Conservation (phyloP, 768 basidiomycete species). For the Tephrocybe sp. region DNA sequence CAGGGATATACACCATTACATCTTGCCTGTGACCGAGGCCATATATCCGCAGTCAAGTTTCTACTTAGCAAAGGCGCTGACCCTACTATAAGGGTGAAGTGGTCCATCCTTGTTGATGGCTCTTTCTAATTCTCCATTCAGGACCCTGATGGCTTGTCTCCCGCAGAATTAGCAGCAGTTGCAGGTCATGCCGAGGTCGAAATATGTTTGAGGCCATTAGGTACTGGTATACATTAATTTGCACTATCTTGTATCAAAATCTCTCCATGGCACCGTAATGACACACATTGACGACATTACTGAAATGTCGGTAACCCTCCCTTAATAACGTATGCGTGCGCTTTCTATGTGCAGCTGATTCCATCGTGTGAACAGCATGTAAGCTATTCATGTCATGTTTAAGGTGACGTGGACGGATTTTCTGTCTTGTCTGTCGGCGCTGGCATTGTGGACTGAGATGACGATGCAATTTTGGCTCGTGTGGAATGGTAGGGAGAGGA, state of each 20-base stretch:
- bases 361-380: too few relatives aligned
- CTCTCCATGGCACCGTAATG: too few relatives aligned
- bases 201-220: conserved; percentile 18
- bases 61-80: conserved; percentile 69
- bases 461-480: not conserved
- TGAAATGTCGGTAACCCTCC: too few relatives aligned
- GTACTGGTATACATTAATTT: not conserved
- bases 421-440: not conserved
- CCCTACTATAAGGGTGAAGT: conserved; percentile 47
- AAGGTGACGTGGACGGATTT: too few relatives aligned
- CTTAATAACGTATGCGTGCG: too few relatives aligned
- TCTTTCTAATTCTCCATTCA: conserved; percentile 23
- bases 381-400: too few relatives aligned
- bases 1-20: conserved; percentile 91
- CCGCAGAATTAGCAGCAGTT: conserved; percentile 55
- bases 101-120: not conserved
- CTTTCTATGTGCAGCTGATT: too few relatives aligned
- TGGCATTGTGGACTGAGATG: not conserved
- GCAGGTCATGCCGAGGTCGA: conserved; percentile 57
- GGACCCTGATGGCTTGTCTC: conserved; percentile 68
- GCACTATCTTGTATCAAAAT: too few relatives aligned
- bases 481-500: conserved; percentile 53
- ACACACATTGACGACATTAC: too few relatives aligned
- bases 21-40: conserved; percentile 82
- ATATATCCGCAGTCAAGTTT: conserved; percentile 49